Percentiles rank a stretch among this genome's conserved stretches.
phyloP scores from a whole-genome alignment of 768 basidiomycete genomes.

The Termitomyces sp. region DNA sequence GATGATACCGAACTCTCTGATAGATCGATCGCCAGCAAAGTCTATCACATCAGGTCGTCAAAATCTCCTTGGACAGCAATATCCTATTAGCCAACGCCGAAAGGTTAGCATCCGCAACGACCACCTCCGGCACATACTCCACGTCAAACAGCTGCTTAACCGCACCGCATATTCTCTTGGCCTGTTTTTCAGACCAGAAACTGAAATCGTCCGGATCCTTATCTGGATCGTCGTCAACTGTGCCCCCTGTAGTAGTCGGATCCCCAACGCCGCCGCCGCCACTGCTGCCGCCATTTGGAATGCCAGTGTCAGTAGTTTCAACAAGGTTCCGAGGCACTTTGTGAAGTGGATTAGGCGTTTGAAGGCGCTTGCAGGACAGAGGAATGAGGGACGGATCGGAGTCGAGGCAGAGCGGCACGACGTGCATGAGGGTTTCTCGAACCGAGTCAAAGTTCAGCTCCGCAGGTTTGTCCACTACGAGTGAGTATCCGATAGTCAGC shows the following conservation, averaged over 20 bases:
- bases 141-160: slow-evolving; percentile 82
- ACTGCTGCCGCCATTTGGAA: background rate
- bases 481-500: background rate
- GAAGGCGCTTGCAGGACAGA: slow-evolving; percentile 46
- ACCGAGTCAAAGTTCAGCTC: slow-evolving; percentile 62
- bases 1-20: background rate
- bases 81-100: slow-evolving; percentile 81
- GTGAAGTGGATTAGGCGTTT: slow-evolving; percentile 15
- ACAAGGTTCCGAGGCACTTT: background rate
- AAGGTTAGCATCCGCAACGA: slow-evolving; percentile 92
- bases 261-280: background rate
- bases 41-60: slow-evolving; percentile 15
- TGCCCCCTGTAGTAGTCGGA: background rate
- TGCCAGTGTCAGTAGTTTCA: background rate
- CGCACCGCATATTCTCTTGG: slow-evolving; percentile 77
- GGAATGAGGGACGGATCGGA: slow-evolving; percentile 82
- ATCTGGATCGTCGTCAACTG: slow-evolving; percentile 18
- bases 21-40: background rate
- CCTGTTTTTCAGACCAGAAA: slow-evolving; percentile 90
- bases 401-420: slow-evolving; percentile 86
- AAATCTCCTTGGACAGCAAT: slow-evolving; percentile 65
- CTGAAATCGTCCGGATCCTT: slow-evolving; percentile 89
- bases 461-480: slow-evolving; percentile 62
- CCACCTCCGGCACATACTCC: slow-evolving; percentile 85
- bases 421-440: slow-evolving; percentile 59